Evolutionary conservation across 2,329 filamentous ascomycete genomes (phyloP).

Genomic region (Fusarium sp.): DNA sequence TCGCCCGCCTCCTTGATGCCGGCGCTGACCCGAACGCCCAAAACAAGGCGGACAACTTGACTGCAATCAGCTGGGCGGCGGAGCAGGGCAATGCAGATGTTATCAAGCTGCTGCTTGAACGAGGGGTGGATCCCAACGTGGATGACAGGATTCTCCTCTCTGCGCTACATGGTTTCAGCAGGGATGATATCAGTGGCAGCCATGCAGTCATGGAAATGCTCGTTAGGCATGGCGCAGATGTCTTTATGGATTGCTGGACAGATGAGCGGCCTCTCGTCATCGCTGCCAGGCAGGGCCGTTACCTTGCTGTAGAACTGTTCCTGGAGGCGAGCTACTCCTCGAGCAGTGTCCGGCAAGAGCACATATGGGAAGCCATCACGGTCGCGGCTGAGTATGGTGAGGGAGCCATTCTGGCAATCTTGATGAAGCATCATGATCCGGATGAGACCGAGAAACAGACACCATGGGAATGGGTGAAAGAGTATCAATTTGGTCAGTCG

Average conservation of each 20-base stretch:
- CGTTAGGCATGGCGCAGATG: neutral
- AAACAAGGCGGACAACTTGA: fast-evolving
- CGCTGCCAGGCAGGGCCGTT: fast-evolving
- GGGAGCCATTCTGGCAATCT: fast-evolving
- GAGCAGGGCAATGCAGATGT: fast-evolving
- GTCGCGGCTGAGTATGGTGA: fast-evolving
- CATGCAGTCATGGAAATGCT: neutral
- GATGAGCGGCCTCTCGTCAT: neutral
- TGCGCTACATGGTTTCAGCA: fast-evolving
- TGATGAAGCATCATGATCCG: neutral
- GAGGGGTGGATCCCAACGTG: fast-evolving
- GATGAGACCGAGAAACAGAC: fast-evolving
- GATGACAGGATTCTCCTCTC: neutral
- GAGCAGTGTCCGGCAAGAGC: fast-evolving
- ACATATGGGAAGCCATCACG: neutral
- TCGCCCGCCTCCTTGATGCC: fast-evolving
- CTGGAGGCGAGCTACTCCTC: neutral
- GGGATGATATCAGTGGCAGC: fast-evolving
- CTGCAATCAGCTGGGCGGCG: neutral
- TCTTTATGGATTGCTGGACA: neutral
- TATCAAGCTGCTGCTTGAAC: neutral
- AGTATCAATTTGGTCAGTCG: fast-evolving
- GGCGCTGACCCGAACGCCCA: neutral
- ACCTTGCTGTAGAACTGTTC: fast-evolving
- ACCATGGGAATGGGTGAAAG: fast-evolving